Evolutionary conservation across 169 alveolate species (phyloP).

Genomic region (Plasmodium fragile): DNA sequence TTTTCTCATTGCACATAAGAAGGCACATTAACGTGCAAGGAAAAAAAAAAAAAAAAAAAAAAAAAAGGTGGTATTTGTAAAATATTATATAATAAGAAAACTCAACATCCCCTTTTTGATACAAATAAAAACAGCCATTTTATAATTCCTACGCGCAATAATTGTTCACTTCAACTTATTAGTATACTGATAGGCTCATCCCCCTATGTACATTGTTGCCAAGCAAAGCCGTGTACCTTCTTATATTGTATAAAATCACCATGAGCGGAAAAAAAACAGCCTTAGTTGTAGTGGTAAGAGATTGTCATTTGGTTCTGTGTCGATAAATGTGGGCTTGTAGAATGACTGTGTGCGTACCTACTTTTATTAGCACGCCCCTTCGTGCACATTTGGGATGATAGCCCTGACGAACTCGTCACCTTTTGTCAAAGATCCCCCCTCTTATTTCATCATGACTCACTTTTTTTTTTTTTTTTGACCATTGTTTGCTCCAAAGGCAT

Average conservation of each 20-base stretch:
- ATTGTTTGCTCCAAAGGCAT: constrained; percentile 25
- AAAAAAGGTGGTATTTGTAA: not conserved
- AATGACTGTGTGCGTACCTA: not conserved
- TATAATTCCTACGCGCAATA: not conserved
- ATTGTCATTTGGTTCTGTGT: not conserved
- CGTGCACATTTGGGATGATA: not conserved
- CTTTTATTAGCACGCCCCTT: not conserved
- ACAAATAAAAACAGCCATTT: not conserved
- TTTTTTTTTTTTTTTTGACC: not conserved
- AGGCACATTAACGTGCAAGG: not conserved
- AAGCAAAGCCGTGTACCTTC: not conserved
- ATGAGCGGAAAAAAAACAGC: constrained; percentile 75
- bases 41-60: not conserved
- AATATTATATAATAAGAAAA: not conserved
- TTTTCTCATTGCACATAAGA: not conserved
- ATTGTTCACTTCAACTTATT: not conserved
- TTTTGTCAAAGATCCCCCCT: not conserved
- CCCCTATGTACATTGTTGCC: not conserved
- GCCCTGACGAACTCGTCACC: not conserved
- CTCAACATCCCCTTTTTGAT: not conserved
- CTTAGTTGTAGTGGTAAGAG: constrained; percentile 71
- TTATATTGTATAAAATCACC: not conserved
- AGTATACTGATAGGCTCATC: not conserved
- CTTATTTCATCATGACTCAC: not conserved
- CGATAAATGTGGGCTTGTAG: not conserved